Conservation (phyloP, 306 rosid species). For the Begonia fuchsioides region DNA sequence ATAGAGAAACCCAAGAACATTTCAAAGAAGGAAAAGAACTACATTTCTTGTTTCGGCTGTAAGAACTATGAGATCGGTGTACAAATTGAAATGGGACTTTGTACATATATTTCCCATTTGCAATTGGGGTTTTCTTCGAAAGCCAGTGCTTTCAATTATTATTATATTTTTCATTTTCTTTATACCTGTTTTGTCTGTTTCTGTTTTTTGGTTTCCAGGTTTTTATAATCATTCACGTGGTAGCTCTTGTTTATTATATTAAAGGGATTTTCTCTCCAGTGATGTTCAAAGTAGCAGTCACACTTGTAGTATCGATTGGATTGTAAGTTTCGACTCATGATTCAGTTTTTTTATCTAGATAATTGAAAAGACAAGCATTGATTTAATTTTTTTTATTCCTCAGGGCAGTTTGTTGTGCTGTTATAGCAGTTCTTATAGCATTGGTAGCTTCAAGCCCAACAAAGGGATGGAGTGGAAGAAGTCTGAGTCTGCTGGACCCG, state of each 20-base stretch:
- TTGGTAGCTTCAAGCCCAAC: constrained; percentile 97
- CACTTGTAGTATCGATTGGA: constrained; percentile 78
- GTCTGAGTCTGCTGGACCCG: constrained; percentile 97
- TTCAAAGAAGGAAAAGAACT: too few species aligned
- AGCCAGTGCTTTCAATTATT: too few species aligned
- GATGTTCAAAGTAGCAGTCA: constrained; percentile 88
- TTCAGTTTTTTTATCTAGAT: too few species aligned
- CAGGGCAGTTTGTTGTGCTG: constrained; percentile 71
- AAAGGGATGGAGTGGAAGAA: constrained; percentile 98
- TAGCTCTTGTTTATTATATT: constrained; percentile 87
- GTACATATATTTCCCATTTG: too few species aligned
- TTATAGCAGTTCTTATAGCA: constrained; percentile 70
- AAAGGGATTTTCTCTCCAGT: constrained; percentile 78
- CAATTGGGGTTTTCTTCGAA: too few species aligned
- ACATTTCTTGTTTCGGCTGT: too few species aligned
- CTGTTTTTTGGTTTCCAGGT: constrained; percentile 41
- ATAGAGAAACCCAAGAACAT: too few species aligned
- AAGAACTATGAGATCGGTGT: too few species aligned
- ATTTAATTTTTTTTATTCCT: constrained; percentile 17
- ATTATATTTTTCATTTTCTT: background rate
- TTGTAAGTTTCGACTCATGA: constrained; percentile 33
- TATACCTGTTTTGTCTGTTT: constrained; percentile 9
- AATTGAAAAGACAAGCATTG: constrained; percentile 10
- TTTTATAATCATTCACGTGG: constrained; percentile 86
- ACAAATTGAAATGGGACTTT: too few species aligned